Percentiles rank a stretch among this genome's conserved stretches.
phyloP scores from a whole-genome alignment of 1,139 yeast genomes.

The Pneumocystis jirovecii region DNA sequence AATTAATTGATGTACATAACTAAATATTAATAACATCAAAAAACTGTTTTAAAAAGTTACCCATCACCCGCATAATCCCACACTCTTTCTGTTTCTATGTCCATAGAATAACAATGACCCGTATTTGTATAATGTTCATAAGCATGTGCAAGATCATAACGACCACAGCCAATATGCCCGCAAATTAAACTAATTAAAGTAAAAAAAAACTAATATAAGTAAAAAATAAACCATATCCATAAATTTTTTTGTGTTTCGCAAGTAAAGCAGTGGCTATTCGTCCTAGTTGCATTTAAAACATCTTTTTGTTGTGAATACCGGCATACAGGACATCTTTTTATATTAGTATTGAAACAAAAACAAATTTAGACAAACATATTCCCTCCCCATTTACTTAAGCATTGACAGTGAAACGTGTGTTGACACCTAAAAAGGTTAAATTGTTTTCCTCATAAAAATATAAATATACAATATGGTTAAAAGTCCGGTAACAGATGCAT shows the following conservation, averaged over 20 bases:
- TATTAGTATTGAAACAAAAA: neutral
- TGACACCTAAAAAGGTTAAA: constrained; percentile 36
- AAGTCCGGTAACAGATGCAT: constrained; percentile 63
- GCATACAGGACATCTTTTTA: constrained; percentile 62
- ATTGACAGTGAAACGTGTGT: constrained; percentile 84
- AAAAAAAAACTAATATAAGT: neutral
- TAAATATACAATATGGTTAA: constrained; percentile 47
- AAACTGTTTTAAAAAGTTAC: neutral
- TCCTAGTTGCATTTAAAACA: constrained; percentile 12
- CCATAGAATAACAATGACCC: constrained; percentile 89
- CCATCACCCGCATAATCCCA: constrained; percentile 94
- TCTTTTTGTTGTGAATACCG: constrained; percentile 44
- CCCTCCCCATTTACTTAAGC: constrained; percentile 78
- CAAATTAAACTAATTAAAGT: constrained; percentile 44
- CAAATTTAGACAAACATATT: constrained; percentile 22
- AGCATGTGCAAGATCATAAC: constrained; percentile 81
- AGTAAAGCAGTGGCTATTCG: constrained; percentile 25
- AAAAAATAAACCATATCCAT: constrained; percentile 43
- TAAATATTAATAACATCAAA: neutral
- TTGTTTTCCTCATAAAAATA: neutral
- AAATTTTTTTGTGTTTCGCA: constrained; percentile 57
- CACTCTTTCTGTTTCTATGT: constrained; percentile 64
- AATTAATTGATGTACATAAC: constrained; percentile 69
- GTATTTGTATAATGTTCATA: constrained; percentile 63
- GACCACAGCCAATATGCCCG: constrained; percentile 80